Evolutionary conservation across 2,329 filamentous ascomycete genomes (phyloP).

Genomic region (Arachnopeziza araneosa): DNA sequence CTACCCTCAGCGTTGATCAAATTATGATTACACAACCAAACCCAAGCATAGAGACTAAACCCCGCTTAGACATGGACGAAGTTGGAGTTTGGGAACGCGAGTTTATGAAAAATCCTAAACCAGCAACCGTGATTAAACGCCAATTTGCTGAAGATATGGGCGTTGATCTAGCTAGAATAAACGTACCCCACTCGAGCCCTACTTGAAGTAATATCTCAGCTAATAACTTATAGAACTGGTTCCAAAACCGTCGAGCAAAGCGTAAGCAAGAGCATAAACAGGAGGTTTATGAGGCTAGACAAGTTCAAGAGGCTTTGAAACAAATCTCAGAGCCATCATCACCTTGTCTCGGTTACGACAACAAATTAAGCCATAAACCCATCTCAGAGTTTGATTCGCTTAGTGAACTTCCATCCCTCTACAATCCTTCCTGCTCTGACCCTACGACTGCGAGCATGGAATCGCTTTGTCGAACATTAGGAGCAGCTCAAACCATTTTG

Average conservation of each 20-base stretch:
- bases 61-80: slow-evolving; percentile 49
- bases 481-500: too few species aligned
- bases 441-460: too few species aligned
- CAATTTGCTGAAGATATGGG: slow-evolving; percentile 55
- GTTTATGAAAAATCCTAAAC: slow-evolving; percentile 60
- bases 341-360: too few species aligned
- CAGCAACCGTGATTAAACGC: slow-evolving; percentile 56
- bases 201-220: slow-evolving; percentile 36
- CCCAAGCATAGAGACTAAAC: slow-evolving; percentile 24
- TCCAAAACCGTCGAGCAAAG: slow-evolving; percentile 56
- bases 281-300: slow-evolving; percentile 12
- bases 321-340: too few species aligned
- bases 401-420: too few species aligned
- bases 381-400: too few species aligned
- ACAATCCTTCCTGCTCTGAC: too few species aligned
- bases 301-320: too few species aligned
- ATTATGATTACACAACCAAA: too few species aligned
- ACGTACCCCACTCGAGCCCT: slow-evolving; percentile 49
- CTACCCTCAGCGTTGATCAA: too few species aligned
- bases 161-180: slow-evolving; percentile 59
- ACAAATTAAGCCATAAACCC: too few species aligned
- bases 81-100: slow-evolving; percentile 54
- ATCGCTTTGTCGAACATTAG: too few species aligned
- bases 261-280: slow-evolving; percentile 50
- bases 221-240: slow-evolving; percentile 54